Conservation (phyloP, 768 basidiomycete genomes). For the Chalciporus chontae region DNA sequence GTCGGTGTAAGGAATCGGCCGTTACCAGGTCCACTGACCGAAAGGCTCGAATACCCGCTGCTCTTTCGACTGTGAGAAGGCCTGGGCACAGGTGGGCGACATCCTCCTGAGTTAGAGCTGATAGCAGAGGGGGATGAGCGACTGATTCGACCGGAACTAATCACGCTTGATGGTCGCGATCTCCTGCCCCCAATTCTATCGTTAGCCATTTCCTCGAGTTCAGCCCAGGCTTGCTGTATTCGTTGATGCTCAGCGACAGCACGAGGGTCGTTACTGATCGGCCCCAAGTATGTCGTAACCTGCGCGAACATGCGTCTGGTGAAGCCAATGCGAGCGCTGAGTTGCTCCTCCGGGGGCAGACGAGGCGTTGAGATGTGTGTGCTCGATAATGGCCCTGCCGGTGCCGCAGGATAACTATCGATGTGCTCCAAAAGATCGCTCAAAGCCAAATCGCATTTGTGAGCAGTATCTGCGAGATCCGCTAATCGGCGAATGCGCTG, state of each 20-base stretch:
- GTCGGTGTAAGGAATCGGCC: conserved; percentile 47
- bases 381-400: conserved; percentile 49
- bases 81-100: conserved; percentile 10
- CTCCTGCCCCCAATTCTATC: conserved; percentile 60
- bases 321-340: conserved; percentile 60
- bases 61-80: conserved; percentile 23
- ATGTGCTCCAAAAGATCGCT: conserved; percentile 85
- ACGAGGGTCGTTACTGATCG: conserved; percentile 56
- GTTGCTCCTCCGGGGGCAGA: conserved; percentile 62
- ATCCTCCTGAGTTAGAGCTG: conserved; percentile 21
- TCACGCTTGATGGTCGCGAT: conserved; percentile 62
- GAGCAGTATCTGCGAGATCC: conserved; percentile 46
- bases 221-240: conserved; percentile 75
- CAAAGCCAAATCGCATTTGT: conserved; percentile 65
- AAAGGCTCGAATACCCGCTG: conserved; percentile 29
- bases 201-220: conserved; percentile 76
- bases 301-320: conserved; percentile 50
- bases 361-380: conserved; percentile 40
- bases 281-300: conserved; percentile 39
- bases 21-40: conserved; percentile 30
- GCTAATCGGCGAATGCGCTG: conserved; percentile 52
- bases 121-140: conserved; percentile 48
- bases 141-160: conserved; percentile 63
- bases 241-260: conserved; percentile 58
- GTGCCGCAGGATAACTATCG: conserved; percentile 73